Base-by-base conservation (phyloP, 306 rosid genomes). In the Quercus agrifolia region DNA sequence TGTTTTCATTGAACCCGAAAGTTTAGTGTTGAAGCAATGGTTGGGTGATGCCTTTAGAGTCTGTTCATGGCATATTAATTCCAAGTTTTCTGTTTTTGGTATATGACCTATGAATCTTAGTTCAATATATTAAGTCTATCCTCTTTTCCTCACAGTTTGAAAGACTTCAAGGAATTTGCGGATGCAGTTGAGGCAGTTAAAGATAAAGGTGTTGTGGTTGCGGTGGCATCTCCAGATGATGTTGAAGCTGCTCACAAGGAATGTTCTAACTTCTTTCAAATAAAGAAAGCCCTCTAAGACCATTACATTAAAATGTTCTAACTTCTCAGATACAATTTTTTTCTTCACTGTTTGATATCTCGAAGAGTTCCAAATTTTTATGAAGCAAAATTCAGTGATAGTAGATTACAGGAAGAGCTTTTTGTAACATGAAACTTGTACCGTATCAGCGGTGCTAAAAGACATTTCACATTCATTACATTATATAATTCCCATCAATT, bases 201-300 rank as follows among this genome's bases (percentile, higher is more conserved):
- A 86, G 86, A 89, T 75, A 95, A 89, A 87, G 99, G 98, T 49
- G 90, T 90, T 11, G 89, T 89, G 88, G 98, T 93, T 70, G 97
- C 96, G n/a, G 99, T 95, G 80, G 98, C 99, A 56, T 95, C 96
- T 56, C 92, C 90, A 0, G 96, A 91, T 70, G 99, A 95, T 54
- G 92, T 95, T 38, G 91, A 92, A 30, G 84, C 92, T 2, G 99
- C 98, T 57, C 86, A 81, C 77, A 84, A 87, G 81, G 88, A 89
- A 80, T 84, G 84, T 74, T 81, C 81, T 46, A 81, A 86, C 82
- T 91, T 91, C 88, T 95, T 95, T 76, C 91, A 95, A 87, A 85
- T 93, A 57, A 92, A 95, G 86, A 91, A 88, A 83, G 99, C 91
- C 80, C 93, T 94, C 49, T 92, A 83, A 80, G 70, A 54, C 7